phyloP scores from a whole-genome alignment of 2,329 filamentous ascomycete species.

The Sporothrix pseudoabietina region DNA sequence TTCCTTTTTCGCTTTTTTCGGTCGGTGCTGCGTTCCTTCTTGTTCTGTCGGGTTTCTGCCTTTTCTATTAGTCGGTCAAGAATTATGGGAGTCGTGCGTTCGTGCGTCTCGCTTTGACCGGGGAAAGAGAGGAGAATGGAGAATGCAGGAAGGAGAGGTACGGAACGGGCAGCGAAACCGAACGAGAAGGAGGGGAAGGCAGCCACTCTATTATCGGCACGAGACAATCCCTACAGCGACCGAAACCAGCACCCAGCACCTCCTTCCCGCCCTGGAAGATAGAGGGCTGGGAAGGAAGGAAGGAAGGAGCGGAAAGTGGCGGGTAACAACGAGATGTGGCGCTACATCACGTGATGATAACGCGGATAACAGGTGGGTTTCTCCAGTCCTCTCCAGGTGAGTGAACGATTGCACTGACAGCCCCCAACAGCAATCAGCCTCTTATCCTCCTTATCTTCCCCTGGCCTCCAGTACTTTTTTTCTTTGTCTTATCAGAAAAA shows the following conservation, averaged over 20 bases:
- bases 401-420: background rate
- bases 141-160: slow-evolving; percentile 7
- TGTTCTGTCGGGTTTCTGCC: background rate
- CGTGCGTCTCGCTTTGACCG: slow-evolving; percentile 16
- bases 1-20: slow-evolving; percentile 11
- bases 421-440: background rate
- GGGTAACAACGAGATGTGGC: slow-evolving; percentile 13
- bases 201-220: slow-evolving; percentile 26
- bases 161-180: slow-evolving; percentile 5
- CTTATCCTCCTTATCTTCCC: slow-evolving; percentile 18
- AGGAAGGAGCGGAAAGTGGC: slow-evolving; percentile 21
- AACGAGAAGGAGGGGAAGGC: slow-evolving; percentile 30
- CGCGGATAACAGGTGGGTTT: background rate
- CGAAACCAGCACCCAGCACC: background rate
- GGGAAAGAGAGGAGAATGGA: slow-evolving; percentile 18
- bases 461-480: background rate
- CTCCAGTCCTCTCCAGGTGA: background rate
- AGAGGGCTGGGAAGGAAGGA: slow-evolving; percentile 21
- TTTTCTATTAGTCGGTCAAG: slow-evolving; percentile 26
- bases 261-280: background rate
- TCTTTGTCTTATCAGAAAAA: background rate
- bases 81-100: slow-evolving; percentile 8
- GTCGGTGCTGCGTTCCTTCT: background rate
- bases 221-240: slow-evolving; percentile 18
- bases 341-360: slow-evolving; percentile 26